These are phyloP conservation scores for Lasiodiplodia theobromae DNA, from an alignment of 2,329 filamentous ascomycete genomes.

Conservation along the genomic window DNA sequence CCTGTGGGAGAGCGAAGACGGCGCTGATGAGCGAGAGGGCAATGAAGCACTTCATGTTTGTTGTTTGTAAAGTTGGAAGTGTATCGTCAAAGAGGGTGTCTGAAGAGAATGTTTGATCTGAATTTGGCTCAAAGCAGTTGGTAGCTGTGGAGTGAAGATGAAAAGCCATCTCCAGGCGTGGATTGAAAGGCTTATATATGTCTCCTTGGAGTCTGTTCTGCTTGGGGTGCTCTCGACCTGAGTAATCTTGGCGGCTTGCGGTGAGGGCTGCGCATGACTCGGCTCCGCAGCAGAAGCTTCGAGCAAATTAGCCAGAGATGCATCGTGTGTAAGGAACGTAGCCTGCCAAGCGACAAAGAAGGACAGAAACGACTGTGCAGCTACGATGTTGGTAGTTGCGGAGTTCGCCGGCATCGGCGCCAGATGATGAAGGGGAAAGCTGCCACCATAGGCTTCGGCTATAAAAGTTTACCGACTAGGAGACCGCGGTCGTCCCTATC, in stretches of 20 bases:
- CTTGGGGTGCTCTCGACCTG: neutral
- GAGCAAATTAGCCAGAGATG: neutral
- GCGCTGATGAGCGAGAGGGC: neutral
- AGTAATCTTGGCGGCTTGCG: neutral
- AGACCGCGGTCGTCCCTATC: neutral
- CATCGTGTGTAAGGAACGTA: neutral
- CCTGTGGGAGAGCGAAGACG: neutral
- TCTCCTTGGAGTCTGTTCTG: neutral
- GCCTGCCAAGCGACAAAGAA: neutral
- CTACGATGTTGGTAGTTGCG: too few species aligned
- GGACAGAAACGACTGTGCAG: neutral
- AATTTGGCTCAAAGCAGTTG: neutral
- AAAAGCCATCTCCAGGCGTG: neutral
- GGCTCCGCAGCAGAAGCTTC: neutral
- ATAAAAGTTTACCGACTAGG: neutral
- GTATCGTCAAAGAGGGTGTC: neutral
- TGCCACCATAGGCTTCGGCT: neutral
- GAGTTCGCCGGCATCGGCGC: neutral
- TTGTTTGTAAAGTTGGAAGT: neutral
- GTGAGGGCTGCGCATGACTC: neutral
- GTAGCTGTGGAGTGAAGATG: neutral
- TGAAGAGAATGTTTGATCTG: neutral
- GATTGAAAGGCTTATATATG: neutral
- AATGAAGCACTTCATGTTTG: constrained; percentile 3
- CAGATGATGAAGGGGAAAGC: neutral